Evolutionary conservation across 371 early-diverging fungal species (phyloP).

Genomic region (Mucor saturninus): DNA sequence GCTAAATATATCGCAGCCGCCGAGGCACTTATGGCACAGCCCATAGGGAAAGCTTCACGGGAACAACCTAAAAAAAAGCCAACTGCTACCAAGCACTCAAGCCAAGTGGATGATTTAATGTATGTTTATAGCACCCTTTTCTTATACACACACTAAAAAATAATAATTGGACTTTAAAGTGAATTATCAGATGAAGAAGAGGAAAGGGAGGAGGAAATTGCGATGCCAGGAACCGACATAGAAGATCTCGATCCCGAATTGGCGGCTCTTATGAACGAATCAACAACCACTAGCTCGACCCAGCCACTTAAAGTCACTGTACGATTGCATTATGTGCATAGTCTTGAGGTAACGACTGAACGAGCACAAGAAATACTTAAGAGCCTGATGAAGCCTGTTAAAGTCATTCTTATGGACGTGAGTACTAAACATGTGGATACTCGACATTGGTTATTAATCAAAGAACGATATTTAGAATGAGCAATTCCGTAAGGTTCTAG

Average conservation of each 20-base stretch:
- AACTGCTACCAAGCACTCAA: neutral
- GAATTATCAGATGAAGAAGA: slow-evolving; percentile 16
- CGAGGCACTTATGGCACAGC: neutral
- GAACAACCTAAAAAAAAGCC: neutral
- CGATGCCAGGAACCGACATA: slow-evolving; percentile 10
- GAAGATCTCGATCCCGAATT: slow-evolving; percentile 51
- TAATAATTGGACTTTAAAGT: neutral
- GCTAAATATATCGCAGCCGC: neutral
- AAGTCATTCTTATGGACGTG: slow-evolving; percentile 46
- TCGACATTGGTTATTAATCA: no score
- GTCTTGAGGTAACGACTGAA: neutral
- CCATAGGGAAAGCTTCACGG: neutral
- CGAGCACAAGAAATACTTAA: slow-evolving; percentile 6
- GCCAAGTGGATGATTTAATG: no score
- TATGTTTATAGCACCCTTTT: neutral
- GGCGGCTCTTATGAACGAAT: slow-evolving; percentile 10
- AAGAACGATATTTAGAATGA: slow-evolving; percentile 26
- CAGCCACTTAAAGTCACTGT: slow-evolving; percentile 35
- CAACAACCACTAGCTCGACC: neutral
- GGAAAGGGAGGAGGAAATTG: slow-evolving; percentile 4
- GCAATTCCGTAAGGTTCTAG: slow-evolving; percentile 36
- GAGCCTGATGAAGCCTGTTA: slow-evolving; percentile 32
- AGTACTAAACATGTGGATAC: neutral
- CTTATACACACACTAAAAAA: neutral
- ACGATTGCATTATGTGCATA: slow-evolving; percentile 35